Conservation (phyloP, 768 basidiomycete genomes). For the Austroboletus eburneus region DNA sequence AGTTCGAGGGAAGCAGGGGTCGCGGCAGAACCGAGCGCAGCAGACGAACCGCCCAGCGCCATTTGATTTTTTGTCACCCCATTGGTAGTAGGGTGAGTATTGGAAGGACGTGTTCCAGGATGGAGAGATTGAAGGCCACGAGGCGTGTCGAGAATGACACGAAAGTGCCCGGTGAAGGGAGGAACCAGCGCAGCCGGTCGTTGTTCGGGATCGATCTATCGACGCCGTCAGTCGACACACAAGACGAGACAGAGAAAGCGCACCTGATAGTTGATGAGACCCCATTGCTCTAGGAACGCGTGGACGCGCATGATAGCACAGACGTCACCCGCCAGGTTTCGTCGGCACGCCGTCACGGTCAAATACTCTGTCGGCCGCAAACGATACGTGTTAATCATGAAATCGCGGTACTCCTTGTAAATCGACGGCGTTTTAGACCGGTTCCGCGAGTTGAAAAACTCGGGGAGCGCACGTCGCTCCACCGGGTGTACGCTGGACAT, state of each 20-base stretch:
- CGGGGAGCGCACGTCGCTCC: slow-evolving; percentile 88
- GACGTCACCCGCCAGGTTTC: slow-evolving; percentile 96
- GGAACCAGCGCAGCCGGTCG: slow-evolving; percentile 92
- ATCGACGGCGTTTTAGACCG: slow-evolving; percentile 93
- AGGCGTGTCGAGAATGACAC: slow-evolving; percentile 94
- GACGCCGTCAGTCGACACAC: slow-evolving; percentile 4
- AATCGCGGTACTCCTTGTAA: slow-evolving; percentile 99
- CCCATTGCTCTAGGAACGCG: slow-evolving; percentile 99
- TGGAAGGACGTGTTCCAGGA: slow-evolving; percentile 63
- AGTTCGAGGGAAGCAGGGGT: slow-evolving; percentile 80
- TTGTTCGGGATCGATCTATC: slow-evolving; percentile 93
- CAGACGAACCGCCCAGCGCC: slow-evolving; percentile 13
- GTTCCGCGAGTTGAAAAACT: slow-evolving; percentile 97
- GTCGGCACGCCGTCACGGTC: slow-evolving; percentile 93
- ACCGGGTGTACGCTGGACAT: slow-evolving; percentile 91
- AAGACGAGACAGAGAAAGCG: slow-evolving; percentile 16
- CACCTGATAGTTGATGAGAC: slow-evolving; percentile 97
- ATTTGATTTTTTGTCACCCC: slow-evolving; percentile 40
- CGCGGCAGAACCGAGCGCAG: slow-evolving; percentile 12
- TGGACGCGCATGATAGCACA: slow-evolving; percentile 99
- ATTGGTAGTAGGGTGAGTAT: slow-evolving; percentile 43
- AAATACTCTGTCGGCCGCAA: slow-evolving; percentile 92
- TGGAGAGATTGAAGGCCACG: slow-evolving; percentile 94
- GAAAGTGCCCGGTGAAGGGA: slow-evolving; percentile 98
- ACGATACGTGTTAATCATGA: slow-evolving; percentile 98